phyloP scores from a whole-genome alignment of 2,329 filamentous ascomycete species.

The Aspergillus puulaauensis region DNA sequence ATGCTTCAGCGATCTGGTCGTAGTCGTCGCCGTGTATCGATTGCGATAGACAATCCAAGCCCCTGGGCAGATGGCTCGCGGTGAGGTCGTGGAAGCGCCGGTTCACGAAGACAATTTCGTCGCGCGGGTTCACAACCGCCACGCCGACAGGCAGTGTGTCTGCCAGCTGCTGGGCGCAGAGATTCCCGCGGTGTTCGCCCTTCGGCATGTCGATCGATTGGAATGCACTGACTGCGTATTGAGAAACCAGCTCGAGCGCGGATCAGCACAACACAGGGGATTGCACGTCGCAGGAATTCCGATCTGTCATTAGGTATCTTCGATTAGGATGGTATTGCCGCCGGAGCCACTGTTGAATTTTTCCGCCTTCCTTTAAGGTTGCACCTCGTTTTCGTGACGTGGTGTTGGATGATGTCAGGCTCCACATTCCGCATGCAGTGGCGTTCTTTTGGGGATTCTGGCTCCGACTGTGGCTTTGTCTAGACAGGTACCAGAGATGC shows the following conservation, averaged over 20 bases:
- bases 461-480: no score
- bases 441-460: no score
- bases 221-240: no score
- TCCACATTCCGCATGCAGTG: neutral
- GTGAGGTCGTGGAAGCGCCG: conserved; percentile 21
- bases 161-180: conserved; percentile 27
- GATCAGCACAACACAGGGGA: neutral
- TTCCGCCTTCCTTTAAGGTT: neutral
- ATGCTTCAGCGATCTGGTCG: conserved; percentile 13
- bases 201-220: neutral
- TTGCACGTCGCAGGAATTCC: neutral
- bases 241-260: no score
- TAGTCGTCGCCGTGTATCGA: conserved; percentile 23
- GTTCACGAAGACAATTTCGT: conserved; percentile 22
- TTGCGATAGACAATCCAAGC: conserved; percentile 16
- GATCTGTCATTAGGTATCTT: neutral
- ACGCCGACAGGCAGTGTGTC: conserved; percentile 25
- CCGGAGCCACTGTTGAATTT: neutral
- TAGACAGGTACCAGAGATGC: neutral
- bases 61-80: neutral
- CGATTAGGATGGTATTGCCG: neutral
- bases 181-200: neutral
- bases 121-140: conserved; percentile 20
- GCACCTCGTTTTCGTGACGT: neutral
- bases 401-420: conserved; percentile 3